These are phyloP conservation scores for Penium margaritaceum DNA, from an alignment of 139 green algal species.

Conservation along the genomic window DNA sequence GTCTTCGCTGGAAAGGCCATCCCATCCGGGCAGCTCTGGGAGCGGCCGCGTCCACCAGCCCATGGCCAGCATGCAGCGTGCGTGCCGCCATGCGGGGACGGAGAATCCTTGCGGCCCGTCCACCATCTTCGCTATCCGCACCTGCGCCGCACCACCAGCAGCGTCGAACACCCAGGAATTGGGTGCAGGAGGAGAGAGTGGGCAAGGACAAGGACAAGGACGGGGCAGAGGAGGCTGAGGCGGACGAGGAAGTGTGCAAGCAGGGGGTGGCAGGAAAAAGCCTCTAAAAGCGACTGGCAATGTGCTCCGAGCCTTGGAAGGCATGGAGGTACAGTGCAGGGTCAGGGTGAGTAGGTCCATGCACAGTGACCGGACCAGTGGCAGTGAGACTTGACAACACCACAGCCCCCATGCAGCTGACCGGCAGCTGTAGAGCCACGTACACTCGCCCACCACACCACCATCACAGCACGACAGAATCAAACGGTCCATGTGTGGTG, in stretches of 20 bases:
- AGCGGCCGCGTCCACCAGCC: constrained; percentile 2
- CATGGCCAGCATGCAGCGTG: constrained; percentile 10
- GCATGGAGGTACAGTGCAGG: no score
- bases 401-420: no score
- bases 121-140: constrained; percentile 27
- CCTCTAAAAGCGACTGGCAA: background rate
- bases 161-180: background rate
- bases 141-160: constrained; percentile 1
- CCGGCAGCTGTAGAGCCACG: no score
- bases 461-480: no score
- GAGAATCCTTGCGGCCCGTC: background rate
- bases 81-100: constrained; percentile 32
- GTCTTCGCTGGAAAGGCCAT: background rate
- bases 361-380: no score
- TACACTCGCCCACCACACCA: no score
- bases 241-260: background rate
- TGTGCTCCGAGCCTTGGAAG: no score
- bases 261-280: constrained; percentile 19
- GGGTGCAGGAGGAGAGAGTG: constrained; percentile 2
- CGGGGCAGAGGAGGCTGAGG: background rate
- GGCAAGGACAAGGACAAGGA: constrained; percentile 4
- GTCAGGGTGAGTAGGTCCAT: no score
- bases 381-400: no score
- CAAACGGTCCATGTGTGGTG: no score
- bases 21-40: background rate